Base-by-base conservation (phyloP, 805 yeast genomes). In the Ogataea nonfermentans region DNA sequence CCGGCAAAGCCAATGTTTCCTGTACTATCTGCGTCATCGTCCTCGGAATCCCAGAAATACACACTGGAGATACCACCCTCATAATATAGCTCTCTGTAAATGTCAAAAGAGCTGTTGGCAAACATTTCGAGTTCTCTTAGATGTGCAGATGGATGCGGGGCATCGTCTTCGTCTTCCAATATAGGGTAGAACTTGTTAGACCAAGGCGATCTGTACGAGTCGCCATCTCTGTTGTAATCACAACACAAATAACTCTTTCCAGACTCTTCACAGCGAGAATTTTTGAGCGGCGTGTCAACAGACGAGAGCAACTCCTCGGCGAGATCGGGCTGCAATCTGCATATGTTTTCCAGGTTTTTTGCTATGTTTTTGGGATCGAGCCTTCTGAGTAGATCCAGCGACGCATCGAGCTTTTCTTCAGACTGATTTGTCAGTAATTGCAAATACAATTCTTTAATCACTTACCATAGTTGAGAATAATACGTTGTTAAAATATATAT, bases 191-290 rank as follows among this genome's bases (percentile, higher is more conserved):
- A 91, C 45, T 71, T 70, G 58, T 88, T 88, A 14, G 87, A 74
- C 88, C 91, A 89, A 5, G 98, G 99, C 0, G 95, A 85, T 52
- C 98, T 74, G 64, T 75, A 85, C 14, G 90, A 81, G 63, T 91
- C 98, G 6, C 95, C 90, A 57, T 91, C 99, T 51, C 99, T 74
- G 63, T 91, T 91, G 61, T 91, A 91, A 61, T 91, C 99, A 65
- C 98, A 91, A 37, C 90, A 77, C 41, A 91, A 71, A 59, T 72
- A 91, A 43, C 74, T 75, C 62, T 84, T 84, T 9, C 85, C 85
- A 10, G 77, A 58, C 19, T 65, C 63, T 8, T 56, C 51, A 57
- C 89, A 83, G 25, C 66, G 65, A 32, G 66, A 56, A 29, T 76
- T 66, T 27, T 67, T 64, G 51, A 91, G 69, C 17, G 98, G 98